Evolutionary conservation across 2,329 filamentous ascomycete species (phyloP).

Genomic region (Botrytis fabae): DNA sequence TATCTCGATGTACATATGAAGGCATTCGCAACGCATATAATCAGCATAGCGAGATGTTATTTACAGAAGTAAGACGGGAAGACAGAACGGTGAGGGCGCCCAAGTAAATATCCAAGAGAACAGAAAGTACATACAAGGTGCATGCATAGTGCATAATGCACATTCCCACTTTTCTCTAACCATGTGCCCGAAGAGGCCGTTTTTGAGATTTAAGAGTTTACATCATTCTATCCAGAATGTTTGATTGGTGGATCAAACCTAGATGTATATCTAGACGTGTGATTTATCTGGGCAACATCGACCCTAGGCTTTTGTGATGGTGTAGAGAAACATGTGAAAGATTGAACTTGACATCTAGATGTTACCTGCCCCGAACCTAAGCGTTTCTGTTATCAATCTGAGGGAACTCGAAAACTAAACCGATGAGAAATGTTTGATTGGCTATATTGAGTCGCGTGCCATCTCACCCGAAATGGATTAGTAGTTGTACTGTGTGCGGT

Average conservation of each 20-base stretch:
- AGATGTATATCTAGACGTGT: neutral
- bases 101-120: neutral
- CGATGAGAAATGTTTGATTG: neutral
- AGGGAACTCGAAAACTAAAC: neutral
- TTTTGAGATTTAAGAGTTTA: neutral
- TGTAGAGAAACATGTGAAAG: constrained; percentile 9
- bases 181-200: neutral
- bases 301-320: neutral
- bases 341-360: neutral
- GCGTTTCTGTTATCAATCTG: neutral
- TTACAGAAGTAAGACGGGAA: neutral
- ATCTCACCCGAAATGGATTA: neutral
- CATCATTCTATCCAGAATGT: neutral
- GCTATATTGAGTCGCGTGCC: neutral
- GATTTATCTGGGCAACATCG: neutral
- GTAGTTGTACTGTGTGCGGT: neutral
- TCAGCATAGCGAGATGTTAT: neutral
- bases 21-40: neutral
- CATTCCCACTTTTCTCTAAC: neutral
- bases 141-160: constrained; percentile 8
- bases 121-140: neutral
- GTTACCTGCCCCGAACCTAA: neutral
- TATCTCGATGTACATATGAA: neutral
- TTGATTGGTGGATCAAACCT: neutral
- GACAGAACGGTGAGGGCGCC: neutral